phyloP scores from a whole-genome alignment of 2,329 filamentous ascomycete genomes.

The Epichloe sp. region DNA sequence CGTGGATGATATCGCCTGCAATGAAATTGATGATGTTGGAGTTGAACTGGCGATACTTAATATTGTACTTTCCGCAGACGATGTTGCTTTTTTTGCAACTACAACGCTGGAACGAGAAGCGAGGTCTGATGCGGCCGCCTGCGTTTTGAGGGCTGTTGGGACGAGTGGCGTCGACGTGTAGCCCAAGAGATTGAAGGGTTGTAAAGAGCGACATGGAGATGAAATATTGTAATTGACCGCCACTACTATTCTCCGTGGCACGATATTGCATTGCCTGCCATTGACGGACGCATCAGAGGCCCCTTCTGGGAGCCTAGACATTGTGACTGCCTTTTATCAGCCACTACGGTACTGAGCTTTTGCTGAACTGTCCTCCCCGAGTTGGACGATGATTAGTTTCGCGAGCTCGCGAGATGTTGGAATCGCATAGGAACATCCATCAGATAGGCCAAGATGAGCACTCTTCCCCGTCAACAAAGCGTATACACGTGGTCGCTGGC shows the following conservation, averaged over 20 bases:
- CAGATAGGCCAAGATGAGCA: not conserved
- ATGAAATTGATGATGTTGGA: not conserved
- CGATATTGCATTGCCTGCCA: not conserved
- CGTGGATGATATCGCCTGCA: not conserved
- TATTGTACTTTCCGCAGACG: not conserved
- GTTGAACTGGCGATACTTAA: not conserved
- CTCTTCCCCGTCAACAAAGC: not conserved
- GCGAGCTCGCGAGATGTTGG: not conserved
- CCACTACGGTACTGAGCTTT: not conserved
- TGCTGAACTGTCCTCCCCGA: not conserved
- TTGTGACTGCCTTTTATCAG: not conserved
- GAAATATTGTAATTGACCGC: not conserved
- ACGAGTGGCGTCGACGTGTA: not conserved
- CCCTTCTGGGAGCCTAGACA: not conserved
- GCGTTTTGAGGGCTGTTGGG: not conserved
- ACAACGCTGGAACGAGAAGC: not conserved
- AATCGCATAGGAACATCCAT: not conserved
- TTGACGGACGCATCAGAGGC: not conserved
- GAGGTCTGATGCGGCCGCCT: not conserved
- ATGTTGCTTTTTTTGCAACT: not conserved
- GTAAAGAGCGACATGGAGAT: not conserved
- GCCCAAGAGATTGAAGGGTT: not conserved
- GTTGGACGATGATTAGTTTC: not conserved
- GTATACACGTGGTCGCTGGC: not conserved
- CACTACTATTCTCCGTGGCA: not conserved